A percentile compares a stretch with the other conserved stretches of the same genome.
Evolutionary conservation across 2,329 filamentous ascomycete genomes (phyloP).

Genomic region (Trichoderma sp.): DNA sequence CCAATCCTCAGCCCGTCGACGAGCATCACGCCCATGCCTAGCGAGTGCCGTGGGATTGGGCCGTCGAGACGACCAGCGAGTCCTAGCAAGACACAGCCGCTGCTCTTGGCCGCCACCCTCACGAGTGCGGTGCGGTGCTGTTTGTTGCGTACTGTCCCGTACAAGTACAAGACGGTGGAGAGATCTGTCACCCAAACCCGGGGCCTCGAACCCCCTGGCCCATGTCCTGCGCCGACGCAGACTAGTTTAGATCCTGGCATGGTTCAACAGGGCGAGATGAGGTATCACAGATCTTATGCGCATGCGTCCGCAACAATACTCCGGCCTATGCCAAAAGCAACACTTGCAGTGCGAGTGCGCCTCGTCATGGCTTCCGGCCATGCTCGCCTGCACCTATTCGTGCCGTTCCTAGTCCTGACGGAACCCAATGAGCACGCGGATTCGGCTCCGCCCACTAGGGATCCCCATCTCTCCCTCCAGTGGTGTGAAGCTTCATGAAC

Average conservation of each 20-base stretch:
- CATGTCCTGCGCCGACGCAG: constrained; percentile 24
- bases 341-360: not conserved
- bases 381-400: not conserved
- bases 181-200: constrained; percentile 24
- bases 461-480: not conserved
- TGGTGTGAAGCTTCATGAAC: constrained; percentile 2
- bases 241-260: constrained; percentile 23
- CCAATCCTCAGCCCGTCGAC: constrained; percentile 13
- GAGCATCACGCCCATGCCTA: not conserved
- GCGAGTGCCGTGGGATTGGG: constrained; percentile 18
- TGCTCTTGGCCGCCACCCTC: constrained; percentile 7
- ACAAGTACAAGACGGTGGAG: not conserved
- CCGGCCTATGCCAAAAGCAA: constrained; percentile 31
- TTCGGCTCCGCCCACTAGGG: not conserved
- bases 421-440: constrained; percentile 13
- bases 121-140: not conserved
- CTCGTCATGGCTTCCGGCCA: constrained; percentile 20
- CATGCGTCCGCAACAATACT: constrained; percentile 39
- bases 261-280: constrained; percentile 43
- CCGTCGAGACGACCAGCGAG: constrained; percentile 10
- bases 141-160: not conserved
- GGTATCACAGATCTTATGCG: constrained; percentile 44
- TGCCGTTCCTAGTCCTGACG: not conserved
- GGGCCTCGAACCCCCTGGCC: constrained; percentile 25
- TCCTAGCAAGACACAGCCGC: not conserved